Evolutionary conservation across 1,284 basidiomycete species (phyloP).

Genomic region (Boletus sp.): DNA sequence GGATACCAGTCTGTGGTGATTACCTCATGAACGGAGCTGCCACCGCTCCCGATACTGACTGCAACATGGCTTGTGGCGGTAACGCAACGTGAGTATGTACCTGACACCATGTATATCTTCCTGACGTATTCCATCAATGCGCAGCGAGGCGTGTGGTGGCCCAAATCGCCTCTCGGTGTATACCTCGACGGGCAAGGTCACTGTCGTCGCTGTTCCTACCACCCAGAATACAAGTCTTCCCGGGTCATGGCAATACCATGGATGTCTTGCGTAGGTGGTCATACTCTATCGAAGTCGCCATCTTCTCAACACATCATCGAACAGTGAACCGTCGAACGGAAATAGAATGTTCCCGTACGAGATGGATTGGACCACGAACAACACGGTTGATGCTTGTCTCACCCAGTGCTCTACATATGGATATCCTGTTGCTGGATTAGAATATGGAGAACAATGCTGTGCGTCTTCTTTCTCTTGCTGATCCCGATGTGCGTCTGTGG

Average conservation of each 20-base stretch:
- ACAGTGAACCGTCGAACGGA: conserved; percentile 36
- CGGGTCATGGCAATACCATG: conserved; percentile 61
- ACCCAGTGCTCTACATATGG: conserved; percentile 64
- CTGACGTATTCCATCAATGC: neutral
- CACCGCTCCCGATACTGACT: conserved; percentile 46
- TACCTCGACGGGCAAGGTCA: conserved; percentile 49
- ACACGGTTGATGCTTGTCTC: conserved; percentile 59
- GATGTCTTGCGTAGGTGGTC: conserved; percentile 57
- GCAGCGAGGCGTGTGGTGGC: conserved; percentile 68
- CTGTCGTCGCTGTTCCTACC: conserved; percentile 56
- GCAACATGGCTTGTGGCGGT: conserved; percentile 67
- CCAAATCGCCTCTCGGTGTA: conserved; percentile 71
- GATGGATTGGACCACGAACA: conserved; percentile 57
- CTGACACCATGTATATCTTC: neutral
- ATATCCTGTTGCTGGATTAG: conserved; percentile 63
- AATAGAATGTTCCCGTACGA: conserved; percentile 58
- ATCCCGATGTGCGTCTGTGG: neutral
- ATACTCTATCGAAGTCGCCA: neutral
- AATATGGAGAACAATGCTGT: conserved; percentile 66
- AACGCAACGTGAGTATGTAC: conserved; percentile 50
- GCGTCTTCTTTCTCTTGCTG: conserved; percentile 26
- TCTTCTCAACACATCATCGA: neutral
- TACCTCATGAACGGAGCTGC: conserved; percentile 58
- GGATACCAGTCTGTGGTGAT: conserved; percentile 57
- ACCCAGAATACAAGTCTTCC: conserved; percentile 56